phyloP scores from a whole-genome alignment of 2,329 filamentous ascomycete genomes.

The Alternaria ventricosa region DNA sequence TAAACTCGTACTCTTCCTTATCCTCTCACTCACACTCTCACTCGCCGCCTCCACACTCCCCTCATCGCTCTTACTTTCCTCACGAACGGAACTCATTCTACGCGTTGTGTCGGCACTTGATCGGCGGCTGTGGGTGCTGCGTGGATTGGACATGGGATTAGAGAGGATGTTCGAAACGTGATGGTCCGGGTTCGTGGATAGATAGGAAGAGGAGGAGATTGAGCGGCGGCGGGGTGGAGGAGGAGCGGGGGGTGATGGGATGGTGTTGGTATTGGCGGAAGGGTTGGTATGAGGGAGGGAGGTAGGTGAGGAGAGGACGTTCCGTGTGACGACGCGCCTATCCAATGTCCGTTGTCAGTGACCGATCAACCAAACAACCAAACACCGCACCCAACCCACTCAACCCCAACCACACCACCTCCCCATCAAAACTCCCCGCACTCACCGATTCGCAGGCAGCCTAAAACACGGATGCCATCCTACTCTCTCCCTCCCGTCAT shows the following conservation, averaged over 20 bases:
- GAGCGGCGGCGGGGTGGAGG: not conserved
- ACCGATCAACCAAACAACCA: not conserved
- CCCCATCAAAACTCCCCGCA: not conserved
- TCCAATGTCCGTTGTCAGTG: not conserved
- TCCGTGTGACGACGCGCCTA: not conserved
- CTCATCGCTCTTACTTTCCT: not conserved
- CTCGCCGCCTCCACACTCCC: not conserved
- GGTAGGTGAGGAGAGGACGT: not conserved
- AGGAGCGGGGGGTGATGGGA: too few relatives aligned
- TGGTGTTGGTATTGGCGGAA: not conserved
- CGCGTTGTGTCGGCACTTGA: not conserved
- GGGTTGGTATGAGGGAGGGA: not conserved
- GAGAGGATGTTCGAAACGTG: not conserved
- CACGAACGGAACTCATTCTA: not conserved
- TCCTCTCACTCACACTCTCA: not conserved
- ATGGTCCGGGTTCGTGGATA: not conserved
- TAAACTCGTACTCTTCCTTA: not conserved
- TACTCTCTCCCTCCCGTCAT: not conserved
- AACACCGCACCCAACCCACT: not conserved
- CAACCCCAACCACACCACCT: not conserved
- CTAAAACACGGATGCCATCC: not conserved
- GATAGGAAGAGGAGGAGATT: not conserved
- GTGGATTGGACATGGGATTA: not conserved
- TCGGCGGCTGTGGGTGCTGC: not conserved
- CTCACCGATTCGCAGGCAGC: not conserved